Percentiles rank a stretch among this genome's conserved stretches.
Evolutionary conservation across 805 yeast species (phyloP).

Genomic region (Nakazawaea pomicola): DNA sequence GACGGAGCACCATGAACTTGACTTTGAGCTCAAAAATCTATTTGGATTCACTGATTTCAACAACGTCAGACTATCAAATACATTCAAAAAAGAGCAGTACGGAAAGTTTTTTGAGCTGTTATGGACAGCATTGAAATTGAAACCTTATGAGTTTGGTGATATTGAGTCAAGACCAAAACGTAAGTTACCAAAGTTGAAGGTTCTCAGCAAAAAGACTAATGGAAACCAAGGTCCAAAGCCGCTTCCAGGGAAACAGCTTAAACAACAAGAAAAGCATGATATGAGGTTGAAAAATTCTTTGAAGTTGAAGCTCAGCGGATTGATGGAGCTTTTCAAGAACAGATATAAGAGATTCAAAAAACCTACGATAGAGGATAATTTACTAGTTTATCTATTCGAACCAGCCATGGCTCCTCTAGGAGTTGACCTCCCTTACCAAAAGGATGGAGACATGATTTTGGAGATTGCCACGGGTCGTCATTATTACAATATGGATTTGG

Average conservation of each 20-base stretch:
- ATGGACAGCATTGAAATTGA: conserved; percentile 51
- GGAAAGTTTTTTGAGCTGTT: conserved; percentile 50
- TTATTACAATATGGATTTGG: conserved; percentile 87
- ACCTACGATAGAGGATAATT: conserved; percentile 79
- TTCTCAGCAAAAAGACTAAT: conserved; percentile 13
- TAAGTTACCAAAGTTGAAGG: conserved; percentile 35
- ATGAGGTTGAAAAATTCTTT: conserved; percentile 78
- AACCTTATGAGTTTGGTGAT: conserved; percentile 71
- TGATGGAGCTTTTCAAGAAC: conserved; percentile 85
- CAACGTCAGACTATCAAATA: conserved; percentile 33
- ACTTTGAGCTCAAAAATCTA: conserved; percentile 41
- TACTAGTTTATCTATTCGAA: conserved; percentile 74
- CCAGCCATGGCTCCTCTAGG: conserved; percentile 34
- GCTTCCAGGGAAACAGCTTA: conserved; percentile 38
- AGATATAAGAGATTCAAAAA: conserved; percentile 88
- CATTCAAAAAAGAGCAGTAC: conserved; percentile 46
- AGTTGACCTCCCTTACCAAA: conserved; percentile 37
- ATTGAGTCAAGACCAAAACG: conserved; percentile 50
- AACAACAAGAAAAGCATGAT: conserved; percentile 57
- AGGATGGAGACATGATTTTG: conserved; percentile 69
- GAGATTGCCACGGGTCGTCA: conserved; percentile 71
- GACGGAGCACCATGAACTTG: conserved; percentile 23
- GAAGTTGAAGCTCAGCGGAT: conserved; percentile 77
- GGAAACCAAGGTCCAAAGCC: conserved; percentile 10
- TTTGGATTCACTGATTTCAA: conserved; percentile 56